phyloP scores from a whole-genome alignment of 1,284 basidiomycete species.

The Coniferiporia weirii region DNA sequence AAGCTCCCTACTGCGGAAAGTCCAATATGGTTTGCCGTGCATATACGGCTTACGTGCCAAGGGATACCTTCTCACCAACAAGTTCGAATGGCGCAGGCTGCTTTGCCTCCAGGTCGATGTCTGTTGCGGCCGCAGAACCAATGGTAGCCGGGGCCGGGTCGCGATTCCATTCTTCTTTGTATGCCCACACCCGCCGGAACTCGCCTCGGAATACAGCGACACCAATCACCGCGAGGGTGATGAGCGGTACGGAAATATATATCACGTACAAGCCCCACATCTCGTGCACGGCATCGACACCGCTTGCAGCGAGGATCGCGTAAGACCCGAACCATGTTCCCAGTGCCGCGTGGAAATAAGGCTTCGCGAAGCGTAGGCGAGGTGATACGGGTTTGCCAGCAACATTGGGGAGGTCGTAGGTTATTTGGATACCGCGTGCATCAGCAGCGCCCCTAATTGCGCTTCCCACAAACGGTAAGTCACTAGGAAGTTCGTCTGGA shows the following conservation, averaged over 20 bases:
- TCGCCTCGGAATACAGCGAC: not conserved
- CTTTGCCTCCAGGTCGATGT: not conserved
- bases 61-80: too few relatives aligned
- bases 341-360: conserved; percentile 4
- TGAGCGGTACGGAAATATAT: not conserved
- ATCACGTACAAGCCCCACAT: not conserved
- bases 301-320: not conserved
- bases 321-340: not conserved
- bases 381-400: not conserved
- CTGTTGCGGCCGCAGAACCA: not conserved
- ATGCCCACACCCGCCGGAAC: conserved; percentile 1
- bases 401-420: not conserved
- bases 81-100: not conserved
- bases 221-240: not conserved
- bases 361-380: not conserved
- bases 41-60: too few relatives aligned
- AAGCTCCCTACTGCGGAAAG: too few relatives aligned
- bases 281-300: not conserved
- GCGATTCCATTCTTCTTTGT: not conserved
- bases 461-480: not conserved
- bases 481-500: conserved; percentile 4
- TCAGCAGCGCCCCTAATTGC: not conserved
- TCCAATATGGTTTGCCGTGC: too few relatives aligned
- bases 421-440: not conserved
- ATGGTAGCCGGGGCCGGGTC: not conserved